These are phyloP conservation scores for Fusarium graminum DNA, from an alignment of 2,329 filamentous ascomycete genomes.

Conservation along the genomic window DNA sequence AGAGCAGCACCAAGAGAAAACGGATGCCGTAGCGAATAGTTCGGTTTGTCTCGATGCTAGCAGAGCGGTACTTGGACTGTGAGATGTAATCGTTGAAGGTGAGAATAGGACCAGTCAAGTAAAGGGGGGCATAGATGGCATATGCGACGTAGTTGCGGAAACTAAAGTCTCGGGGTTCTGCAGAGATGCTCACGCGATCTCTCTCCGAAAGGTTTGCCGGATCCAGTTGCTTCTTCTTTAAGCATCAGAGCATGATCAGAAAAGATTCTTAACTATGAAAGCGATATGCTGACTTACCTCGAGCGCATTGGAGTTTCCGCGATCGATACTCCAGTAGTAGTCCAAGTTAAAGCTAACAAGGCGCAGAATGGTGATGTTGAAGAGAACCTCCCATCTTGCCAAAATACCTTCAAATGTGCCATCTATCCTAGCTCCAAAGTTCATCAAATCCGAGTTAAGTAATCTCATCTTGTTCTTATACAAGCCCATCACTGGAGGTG, in stretches of 20 bases:
- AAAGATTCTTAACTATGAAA: slow-evolving; percentile 19
- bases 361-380: slow-evolving; percentile 93
- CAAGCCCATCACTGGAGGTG: slow-evolving; percentile 53
- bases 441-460: slow-evolving; percentile 61
- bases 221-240: slow-evolving; percentile 98
- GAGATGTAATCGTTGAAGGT: slow-evolving; percentile 99
- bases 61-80: slow-evolving; percentile 79
- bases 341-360: slow-evolving; percentile 98
- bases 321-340: slow-evolving; percentile 89
- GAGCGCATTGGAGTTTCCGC: slow-evolving; percentile 72
- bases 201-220: slow-evolving; percentile 87
- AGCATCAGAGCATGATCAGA: slow-evolving; percentile 66
- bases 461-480: slow-evolving; percentile 37
- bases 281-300: slow-evolving; percentile 75
- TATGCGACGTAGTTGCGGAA: slow-evolving; percentile 93
- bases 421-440: slow-evolving; percentile 81
- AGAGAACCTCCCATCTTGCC: slow-evolving; percentile 93
- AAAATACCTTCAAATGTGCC: slow-evolving; percentile 81
- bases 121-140: slow-evolving; percentile 90
- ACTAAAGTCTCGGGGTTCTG: slow-evolving; percentile 76
- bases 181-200: slow-evolving; percentile 84
- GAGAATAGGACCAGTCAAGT: slow-evolving; percentile 91
- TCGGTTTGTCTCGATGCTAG: slow-evolving; percentile 76
- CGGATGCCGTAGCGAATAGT: slow-evolving; percentile 86
- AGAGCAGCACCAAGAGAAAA: slow-evolving; percentile 82